Percentiles rank a stretch among this genome's conserved stretches.
Evolutionary conservation across 441 rosid genomes (phyloP).

Genomic region (Gossypium gossypioides): DNA sequence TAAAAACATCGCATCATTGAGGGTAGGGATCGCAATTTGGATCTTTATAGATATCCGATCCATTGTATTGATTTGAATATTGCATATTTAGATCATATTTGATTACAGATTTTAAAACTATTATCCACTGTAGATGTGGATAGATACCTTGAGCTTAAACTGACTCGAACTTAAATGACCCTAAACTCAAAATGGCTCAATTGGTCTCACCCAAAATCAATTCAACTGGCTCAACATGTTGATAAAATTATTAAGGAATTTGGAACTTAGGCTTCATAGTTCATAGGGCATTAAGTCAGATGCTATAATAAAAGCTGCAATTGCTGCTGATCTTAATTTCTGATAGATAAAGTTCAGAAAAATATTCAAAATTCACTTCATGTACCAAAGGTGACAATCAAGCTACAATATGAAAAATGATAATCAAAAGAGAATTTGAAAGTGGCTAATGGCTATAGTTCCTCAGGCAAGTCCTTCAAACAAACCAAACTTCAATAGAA

Average conservation of each 20-base stretch:
- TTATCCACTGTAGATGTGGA: too few relatives aligned
- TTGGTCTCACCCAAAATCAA: too few relatives aligned
- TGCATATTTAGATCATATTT: too few relatives aligned
- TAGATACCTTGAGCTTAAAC: too few relatives aligned
- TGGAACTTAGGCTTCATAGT: not conserved
- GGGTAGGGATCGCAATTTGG: too few relatives aligned
- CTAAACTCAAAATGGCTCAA: too few relatives aligned
- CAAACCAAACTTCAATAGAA: conserved; percentile 49
- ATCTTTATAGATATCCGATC: too few relatives aligned
- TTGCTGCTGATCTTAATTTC: conserved; percentile 11
- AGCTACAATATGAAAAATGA: conserved; percentile 12
- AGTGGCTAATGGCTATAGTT: conserved; percentile 3
- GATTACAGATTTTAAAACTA: too few relatives aligned
- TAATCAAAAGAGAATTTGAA: not conserved
- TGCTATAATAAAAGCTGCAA: not conserved
- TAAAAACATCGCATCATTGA: too few relatives aligned
- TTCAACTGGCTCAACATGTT: not conserved
- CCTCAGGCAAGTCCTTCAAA: conserved; percentile 23
- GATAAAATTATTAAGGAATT: not conserved
- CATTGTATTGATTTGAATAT: too few relatives aligned
- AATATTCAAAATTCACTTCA: conserved; percentile 8
- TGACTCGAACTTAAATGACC: too few relatives aligned
- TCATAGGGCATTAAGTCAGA: not conserved
- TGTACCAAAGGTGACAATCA: conserved; percentile 4
- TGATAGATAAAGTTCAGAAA: conserved; percentile 11